phyloP scores from a whole-genome alignment of 202 grass and related monocot species.

The Schoenoplectus tabernaemontani region DNA sequence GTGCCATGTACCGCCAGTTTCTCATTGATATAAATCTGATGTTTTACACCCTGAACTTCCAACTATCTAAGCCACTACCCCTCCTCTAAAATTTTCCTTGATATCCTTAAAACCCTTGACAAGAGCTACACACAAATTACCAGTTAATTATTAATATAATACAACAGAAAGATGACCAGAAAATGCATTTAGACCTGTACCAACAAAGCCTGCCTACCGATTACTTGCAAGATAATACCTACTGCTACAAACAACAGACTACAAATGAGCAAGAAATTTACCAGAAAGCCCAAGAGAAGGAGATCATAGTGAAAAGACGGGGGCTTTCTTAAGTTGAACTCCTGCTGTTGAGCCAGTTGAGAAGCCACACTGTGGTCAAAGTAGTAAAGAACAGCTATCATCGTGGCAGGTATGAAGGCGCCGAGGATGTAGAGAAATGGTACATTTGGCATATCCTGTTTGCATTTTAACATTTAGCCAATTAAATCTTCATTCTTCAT shows the following conservation, averaged over 20 bases:
- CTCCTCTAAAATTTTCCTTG: background rate
- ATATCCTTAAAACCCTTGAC: background rate
- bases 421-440: conserved; percentile 91
- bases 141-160: background rate
- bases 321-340: conserved; percentile 98
- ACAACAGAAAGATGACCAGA: background rate
- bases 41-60: background rate
- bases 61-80: background rate
- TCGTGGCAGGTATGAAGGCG: conserved; percentile 91
- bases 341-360: conserved; percentile 89
- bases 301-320: conserved; percentile 95
- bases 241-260: background rate
- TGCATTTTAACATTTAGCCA: conserved; percentile 15
- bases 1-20: background rate
- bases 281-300: conserved; percentile 92
- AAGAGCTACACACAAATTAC: background rate
- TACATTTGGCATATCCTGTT: conserved; percentile 81
- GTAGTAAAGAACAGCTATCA: conserved; percentile 97
- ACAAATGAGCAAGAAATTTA: conserved; percentile 17
- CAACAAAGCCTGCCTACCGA: background rate
- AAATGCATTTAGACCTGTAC: background rate
- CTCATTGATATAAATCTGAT: background rate
- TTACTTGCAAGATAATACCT: background rate
- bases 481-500: background rate
- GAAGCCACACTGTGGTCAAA: conserved; percentile 98